These are phyloP conservation scores for Pythium periplocum DNA, from an alignment of 352 stramenopile species.

Conservation along the genomic window DNA sequence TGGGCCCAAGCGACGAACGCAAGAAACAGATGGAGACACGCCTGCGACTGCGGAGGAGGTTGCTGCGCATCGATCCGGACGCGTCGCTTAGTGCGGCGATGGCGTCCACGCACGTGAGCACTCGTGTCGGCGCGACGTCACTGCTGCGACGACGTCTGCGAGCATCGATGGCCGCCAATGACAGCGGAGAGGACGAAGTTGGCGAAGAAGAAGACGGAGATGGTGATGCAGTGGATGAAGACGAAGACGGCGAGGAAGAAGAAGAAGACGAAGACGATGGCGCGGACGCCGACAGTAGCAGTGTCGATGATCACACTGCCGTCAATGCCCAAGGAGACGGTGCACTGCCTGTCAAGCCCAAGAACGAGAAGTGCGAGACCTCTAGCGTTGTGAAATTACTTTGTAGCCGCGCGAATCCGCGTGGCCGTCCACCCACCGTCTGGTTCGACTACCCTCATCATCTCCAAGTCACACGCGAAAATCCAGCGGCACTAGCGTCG, in stretches of 20 bases:
- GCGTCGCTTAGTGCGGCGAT: background rate
- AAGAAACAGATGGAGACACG: slow-evolving; percentile 31
- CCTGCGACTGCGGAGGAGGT: slow-evolving; percentile 24
- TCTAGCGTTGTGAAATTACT: slow-evolving; percentile 41
- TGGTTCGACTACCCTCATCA: slow-evolving; percentile 88
- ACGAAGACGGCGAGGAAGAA: slow-evolving; percentile 39
- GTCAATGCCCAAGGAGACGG: background rate
- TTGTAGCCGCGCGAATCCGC: slow-evolving; percentile 42
- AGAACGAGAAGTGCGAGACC: slow-evolving; percentile 32
- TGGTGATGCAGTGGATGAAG: slow-evolving; percentile 36
- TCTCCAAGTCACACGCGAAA: slow-evolving; percentile 38
- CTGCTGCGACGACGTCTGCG: background rate
- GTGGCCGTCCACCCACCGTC: slow-evolving; percentile 52
- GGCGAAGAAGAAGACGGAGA: slow-evolving; percentile 18
- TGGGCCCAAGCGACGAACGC: background rate
- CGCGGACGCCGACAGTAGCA: slow-evolving; percentile 6
- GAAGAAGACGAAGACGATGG: slow-evolving; percentile 28
- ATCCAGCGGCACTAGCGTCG: background rate
- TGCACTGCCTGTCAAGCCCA: slow-evolving; percentile 7
- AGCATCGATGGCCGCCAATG: background rate
- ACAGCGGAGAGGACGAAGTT: slow-evolving; percentile 6
- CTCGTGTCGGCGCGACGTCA: background rate
- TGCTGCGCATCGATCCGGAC: slow-evolving; percentile 36
- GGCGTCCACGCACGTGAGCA: background rate
- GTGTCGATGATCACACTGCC: background rate